Evolutionary conservation across 805 yeast genomes (phyloP).

Genomic region (Ogataea parapolymorpha): DNA sequence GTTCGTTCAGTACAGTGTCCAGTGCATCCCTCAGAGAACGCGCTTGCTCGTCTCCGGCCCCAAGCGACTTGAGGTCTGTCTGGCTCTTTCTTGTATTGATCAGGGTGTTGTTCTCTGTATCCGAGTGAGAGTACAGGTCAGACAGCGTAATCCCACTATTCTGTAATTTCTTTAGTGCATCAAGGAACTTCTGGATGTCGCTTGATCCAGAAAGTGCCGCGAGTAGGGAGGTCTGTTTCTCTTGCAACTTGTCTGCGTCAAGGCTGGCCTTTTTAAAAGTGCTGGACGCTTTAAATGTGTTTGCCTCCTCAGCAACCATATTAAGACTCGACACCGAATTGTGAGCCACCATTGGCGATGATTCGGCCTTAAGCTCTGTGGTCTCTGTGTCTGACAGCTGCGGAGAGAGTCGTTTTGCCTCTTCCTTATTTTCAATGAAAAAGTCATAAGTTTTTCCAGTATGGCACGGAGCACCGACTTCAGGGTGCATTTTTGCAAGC

Average conservation of each 20-base stretch:
- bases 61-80: not conserved
- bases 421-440: conserved; percentile 10
- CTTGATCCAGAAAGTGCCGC: conserved; percentile 33
- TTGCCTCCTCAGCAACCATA: conserved; percentile 23
- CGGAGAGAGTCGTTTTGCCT: not conserved
- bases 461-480: conserved; percentile 4
- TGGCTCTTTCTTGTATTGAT: conserved; percentile 11
- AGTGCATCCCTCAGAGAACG: conserved; percentile 16
- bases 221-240: conserved; percentile 35
- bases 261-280: conserved; percentile 4
- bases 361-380: conserved; percentile 14
- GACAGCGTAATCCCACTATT: conserved; percentile 39
- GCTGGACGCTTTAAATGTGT: conserved; percentile 15
- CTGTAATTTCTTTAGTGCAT: conserved; percentile 38
- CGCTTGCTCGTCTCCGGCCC: not conserved
- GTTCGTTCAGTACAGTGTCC: conserved; percentile 25
- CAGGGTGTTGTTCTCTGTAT: conserved; percentile 15
- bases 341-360: conserved; percentile 3
- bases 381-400: conserved; percentile 10
- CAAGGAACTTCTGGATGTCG: conserved; percentile 36
- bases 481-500: conserved; percentile 17
- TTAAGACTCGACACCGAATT: conserved; percentile 13
- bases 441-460: not conserved
- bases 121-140: conserved; percentile 23
- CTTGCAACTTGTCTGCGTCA: not conserved